Evolutionary conservation across 2,329 filamentous ascomycete genomes (phyloP).

Genomic region (Fusarium dimerum): DNA sequence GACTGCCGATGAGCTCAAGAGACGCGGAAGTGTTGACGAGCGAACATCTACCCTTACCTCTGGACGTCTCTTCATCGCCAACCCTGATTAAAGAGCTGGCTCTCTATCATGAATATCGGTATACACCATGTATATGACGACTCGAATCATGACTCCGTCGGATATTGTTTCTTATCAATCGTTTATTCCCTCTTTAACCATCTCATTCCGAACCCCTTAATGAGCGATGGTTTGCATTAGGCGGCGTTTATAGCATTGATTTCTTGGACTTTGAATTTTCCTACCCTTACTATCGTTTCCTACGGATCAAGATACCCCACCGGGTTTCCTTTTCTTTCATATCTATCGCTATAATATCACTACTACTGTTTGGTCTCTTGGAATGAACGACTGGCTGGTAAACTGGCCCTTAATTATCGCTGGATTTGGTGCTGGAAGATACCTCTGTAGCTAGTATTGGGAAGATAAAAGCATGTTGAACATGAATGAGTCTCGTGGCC

Average conservation of each 20-base stretch:
- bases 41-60: slow-evolving; percentile 73
- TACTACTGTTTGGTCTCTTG: slow-evolving; percentile 9
- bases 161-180: slow-evolving; percentile 18
- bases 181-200: slow-evolving; percentile 9
- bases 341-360: slow-evolving; percentile 24
- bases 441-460: slow-evolving; percentile 26
- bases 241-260: slow-evolving; percentile 30
- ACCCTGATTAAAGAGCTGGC: slow-evolving; percentile 62
- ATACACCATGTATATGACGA: slow-evolving; percentile 8
- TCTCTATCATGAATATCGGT: slow-evolving; percentile 4
- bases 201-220: slow-evolving; percentile 12
- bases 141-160: slow-evolving; percentile 16
- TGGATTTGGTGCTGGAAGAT: slow-evolving; percentile 28
- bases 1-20: slow-evolving; percentile 69
- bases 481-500: slow-evolving; percentile 17
- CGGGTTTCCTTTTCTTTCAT: slow-evolving; percentile 15
- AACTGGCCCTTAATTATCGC: slow-evolving; percentile 23
- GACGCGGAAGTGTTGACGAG: slow-evolving; percentile 83
- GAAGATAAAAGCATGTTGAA: slow-evolving; percentile 31
- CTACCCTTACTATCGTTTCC: slow-evolving; percentile 25
- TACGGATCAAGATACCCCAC: slow-evolving; percentile 27
- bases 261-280: slow-evolving; percentile 18
- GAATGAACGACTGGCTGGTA: slow-evolving; percentile 18
- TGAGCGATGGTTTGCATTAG: slow-evolving; percentile 25
- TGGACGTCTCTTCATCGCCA: slow-evolving; percentile 79